Evolutionary conservation across 495 filamentous ascomycete genomes (phyloP), one percentile per base, ranked within the genome.

Genomic region (Tuber melanosporum): DNA sequence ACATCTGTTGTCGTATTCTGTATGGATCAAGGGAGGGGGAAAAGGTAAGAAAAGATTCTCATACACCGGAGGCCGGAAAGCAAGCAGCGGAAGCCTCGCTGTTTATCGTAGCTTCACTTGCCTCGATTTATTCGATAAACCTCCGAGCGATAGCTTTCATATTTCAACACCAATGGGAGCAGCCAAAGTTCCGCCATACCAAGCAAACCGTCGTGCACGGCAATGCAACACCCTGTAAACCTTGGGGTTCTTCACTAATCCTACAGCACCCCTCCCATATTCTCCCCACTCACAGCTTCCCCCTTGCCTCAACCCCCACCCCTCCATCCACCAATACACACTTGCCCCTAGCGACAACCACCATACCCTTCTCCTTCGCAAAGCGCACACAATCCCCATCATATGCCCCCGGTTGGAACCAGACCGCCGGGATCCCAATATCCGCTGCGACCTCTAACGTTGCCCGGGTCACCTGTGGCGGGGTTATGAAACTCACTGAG

Each of bases 311-410:
- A 82, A 94, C 80, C 71, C 89, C 91, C 76, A 86, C 85, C 80
- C 96, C 94, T 2, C 94, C 94, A 87, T 97, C 92, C 19, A 97
- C 94, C 73, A 97, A 85, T 47, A 98, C 93, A 85, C 94, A 97
- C 91, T 93, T 96, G 5, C 92, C 92, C 5, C 89, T 92, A 9
- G 90, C 88, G 32, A 83, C 95, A 93, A 81, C 84, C 79, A 69
- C 76, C 83, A 76, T 86, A 83, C 69, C 85, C 85, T 88, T 87
- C 79, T 83, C 85, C 75, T 83, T 85, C 36, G 93, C 93, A 84
- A 87, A 95, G 12, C 86, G 86, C 77, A 97, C 81, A 69, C 92
- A 91, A 62, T 89, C 87, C 42, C 91, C 88, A 83, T 97, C 89
- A 80, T 92, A 98, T 14, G 89, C 94, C 1, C 95, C 95, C 0